Evolutionary conservation across 2,329 filamentous ascomycete species (phyloP), one percentile per base, ranked within the genome.

Genomic region (Aureobasidium sp.): DNA sequence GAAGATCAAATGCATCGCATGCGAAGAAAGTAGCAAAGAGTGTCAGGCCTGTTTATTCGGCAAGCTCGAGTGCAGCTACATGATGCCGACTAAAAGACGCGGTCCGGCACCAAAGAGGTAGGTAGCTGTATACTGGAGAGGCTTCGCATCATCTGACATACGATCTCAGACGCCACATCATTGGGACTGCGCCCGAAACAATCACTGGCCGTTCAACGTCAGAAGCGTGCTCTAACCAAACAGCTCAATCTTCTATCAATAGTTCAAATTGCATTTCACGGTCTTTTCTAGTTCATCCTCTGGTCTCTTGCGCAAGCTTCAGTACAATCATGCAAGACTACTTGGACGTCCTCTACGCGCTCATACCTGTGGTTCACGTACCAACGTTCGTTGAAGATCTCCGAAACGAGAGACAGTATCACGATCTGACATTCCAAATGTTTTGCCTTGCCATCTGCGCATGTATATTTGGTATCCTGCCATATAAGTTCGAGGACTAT

Each of bases 371-470:
- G 10, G 27, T 55, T 2, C 53, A 55, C 36, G 11, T 31, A n/a
- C 53, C 53, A 13, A 55, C 53, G 40, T 55, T 55, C 20, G 29
- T 33, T 20, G 15, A 29, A 20, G 5, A 55, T 23, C 53, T 55
- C 16, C 53, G 23, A 13, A n/a, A n/a, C n/a, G 29, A 55, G 16
- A 16, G 53, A 36, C 16, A 38, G 13, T 18, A 23, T 31, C 42
- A 45, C 33, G 27, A 33, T 38, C 27, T 7, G 29, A 55, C 53
- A 9, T 55, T 55, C 20, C 53, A 36, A n/a, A 36, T 36, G n/a
- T 55, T 55, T 33, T 55, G 53, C 31, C 33, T 55, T 16, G 53
- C 53, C 53, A 55, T 55, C 10, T 55, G 10, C n/a, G 53, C 27
- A 23, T 36, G 29, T 23, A 25, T 38, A 8, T 38, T 55, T 31